Evolutionary conservation across 1,284 basidiomycete species (phyloP), one percentile per base, ranked within the genome.

Genomic region (Ustilago lituana): DNA sequence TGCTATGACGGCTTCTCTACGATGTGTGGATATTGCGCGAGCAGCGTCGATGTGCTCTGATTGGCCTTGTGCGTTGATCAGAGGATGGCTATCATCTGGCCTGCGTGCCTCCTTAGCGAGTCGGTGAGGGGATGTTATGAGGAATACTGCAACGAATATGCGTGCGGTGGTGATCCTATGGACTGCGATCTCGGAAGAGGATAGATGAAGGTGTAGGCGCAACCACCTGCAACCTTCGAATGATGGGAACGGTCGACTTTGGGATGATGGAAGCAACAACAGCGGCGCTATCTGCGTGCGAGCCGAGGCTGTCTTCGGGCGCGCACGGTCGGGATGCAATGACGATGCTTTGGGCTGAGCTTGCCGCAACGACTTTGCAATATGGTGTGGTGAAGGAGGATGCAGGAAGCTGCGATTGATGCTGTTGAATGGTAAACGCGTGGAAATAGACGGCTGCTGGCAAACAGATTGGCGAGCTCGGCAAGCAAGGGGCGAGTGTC

Each of bases 401-500:
- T 7, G 27, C 27, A 29, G 7, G 12, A 29, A 29, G 6, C 27
- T 29, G 12, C 27, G 12, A 29, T 6, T 7, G 27, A 29, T 36
- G 33, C 22, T 22, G 31, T 45, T 23, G 20, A 27, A 8, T 15
- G 15, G n/a, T 37, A 38, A 20, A 10, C 32, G 40, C 43, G 32
- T n/a, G n/a, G n/a, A n/a, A n/a, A n/a, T n/a, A n/a, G n/a, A n/a
- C n/a, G n/a, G n/a, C n/a, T n/a, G n/a, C n/a, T n/a, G n/a, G n/a
- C n/a, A n/a, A n/a, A n/a, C n/a, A 37, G 39, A 15, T 11, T 1
- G n/a, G 32, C 22, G 31, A 19, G 38, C 6, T 35, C 29, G 37
- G 37, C 38, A 39, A 27, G 53, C 5, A 46, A 45, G 53, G 35
- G 31, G 44, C 17, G 27, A n/a, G n/a, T 23, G 17, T 17, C 15